A percentile compares a stretch with the other conserved stretches of the same genome.
These are phyloP conservation scores for Calvatia gigantea DNA, from an alignment of 768 basidiomycete species.

Conservation along the genomic window DNA sequence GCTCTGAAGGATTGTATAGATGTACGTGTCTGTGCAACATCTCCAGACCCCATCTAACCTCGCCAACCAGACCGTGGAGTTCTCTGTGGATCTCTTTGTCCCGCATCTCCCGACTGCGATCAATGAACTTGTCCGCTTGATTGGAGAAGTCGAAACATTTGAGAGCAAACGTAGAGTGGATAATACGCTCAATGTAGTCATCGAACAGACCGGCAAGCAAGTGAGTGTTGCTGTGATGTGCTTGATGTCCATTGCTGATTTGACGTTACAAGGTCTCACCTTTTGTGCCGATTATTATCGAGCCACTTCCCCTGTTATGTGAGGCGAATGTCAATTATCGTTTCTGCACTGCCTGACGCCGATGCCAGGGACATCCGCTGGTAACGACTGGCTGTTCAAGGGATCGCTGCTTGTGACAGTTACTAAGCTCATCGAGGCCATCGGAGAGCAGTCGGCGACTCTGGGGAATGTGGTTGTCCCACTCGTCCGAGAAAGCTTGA, in stretches of 20 bases:
- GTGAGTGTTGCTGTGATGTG: slow-evolving; percentile 22
- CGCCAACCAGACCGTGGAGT: slow-evolving; percentile 52
- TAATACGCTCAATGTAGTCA: slow-evolving; percentile 62
- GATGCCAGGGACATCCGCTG: slow-evolving; percentile 60
- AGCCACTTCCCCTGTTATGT: slow-evolving; percentile 74
- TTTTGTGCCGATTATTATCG: slow-evolving; percentile 54
- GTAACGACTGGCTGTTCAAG: slow-evolving; percentile 71
- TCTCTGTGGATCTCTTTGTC: slow-evolving; percentile 59
- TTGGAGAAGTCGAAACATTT: slow-evolving; percentile 69
- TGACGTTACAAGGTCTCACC: slow-evolving; percentile 60
- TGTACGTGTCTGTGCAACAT: slow-evolving; percentile 41
- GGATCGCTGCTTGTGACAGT: slow-evolving; percentile 65
- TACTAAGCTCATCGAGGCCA: slow-evolving; percentile 69
- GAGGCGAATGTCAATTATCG: slow-evolving; percentile 26
- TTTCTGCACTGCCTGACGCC: neutral
- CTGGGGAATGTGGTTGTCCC: slow-evolving; percentile 57
- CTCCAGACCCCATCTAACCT: slow-evolving; percentile 10
- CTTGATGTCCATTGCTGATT: neutral
- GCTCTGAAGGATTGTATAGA: slow-evolving; percentile 82
- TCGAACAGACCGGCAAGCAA: slow-evolving; percentile 48
- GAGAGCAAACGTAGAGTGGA: slow-evolving; percentile 80
- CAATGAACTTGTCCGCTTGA: slow-evolving; percentile 62
- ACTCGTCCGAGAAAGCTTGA: slow-evolving; percentile 62
- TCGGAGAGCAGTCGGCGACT: slow-evolving; percentile 55
- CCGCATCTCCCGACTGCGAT: slow-evolving; percentile 64